Evolutionary conservation across 1,139 yeast species (phyloP), one percentile per base, ranked within the genome.

Genomic region (Schizosaccharomyces versatilis): DNA sequence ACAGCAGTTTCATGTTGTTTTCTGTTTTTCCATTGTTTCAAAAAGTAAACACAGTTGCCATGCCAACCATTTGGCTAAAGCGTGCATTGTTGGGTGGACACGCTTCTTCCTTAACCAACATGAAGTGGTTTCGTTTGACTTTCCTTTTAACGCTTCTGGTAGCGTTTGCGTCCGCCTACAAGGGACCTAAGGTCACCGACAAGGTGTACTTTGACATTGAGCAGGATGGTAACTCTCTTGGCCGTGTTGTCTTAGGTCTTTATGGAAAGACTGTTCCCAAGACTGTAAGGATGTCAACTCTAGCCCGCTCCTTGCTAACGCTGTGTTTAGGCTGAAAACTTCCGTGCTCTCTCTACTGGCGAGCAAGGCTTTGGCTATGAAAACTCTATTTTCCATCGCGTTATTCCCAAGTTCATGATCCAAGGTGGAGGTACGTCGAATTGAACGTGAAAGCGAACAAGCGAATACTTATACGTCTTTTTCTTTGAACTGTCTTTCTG

Each of bases 181-280:
- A 36, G 15, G 49, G 49, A n/a, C 49, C 49, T n/a, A 44, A 17
- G 3, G n/a, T 44, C n/a, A 44, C 49, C 3, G 49, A 44, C 38
- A 51, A 57, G 69, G 95, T 90, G 41, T 90, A 71, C 70, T 85
- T 90, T 63, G 97, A 90, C 65, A 73, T 90, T 60, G 75, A 80
- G 59, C 86, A 84, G 65, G 95, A 84, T 59, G 94, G 82, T 55
- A 72, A 78, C 66, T 59, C 74, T 40, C 67, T 82, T 60, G 94
- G 93, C 57, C 76, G 86, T 67, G 73, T 84, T 62, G 78, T 76
- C 62, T 74, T 84, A 69, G 80, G 93, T 62, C 77, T 90, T 63
- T 90, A 84, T 73, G 81, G 84, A 62, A 90, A 84, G 61, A 85
- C 81, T 61, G 95, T 84, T 5, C 98, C 98, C 54, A 83, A 80